phyloP scores from a whole-genome alignment of 2,329 filamentous ascomycete species.

The Lachnum nothofagi region DNA sequence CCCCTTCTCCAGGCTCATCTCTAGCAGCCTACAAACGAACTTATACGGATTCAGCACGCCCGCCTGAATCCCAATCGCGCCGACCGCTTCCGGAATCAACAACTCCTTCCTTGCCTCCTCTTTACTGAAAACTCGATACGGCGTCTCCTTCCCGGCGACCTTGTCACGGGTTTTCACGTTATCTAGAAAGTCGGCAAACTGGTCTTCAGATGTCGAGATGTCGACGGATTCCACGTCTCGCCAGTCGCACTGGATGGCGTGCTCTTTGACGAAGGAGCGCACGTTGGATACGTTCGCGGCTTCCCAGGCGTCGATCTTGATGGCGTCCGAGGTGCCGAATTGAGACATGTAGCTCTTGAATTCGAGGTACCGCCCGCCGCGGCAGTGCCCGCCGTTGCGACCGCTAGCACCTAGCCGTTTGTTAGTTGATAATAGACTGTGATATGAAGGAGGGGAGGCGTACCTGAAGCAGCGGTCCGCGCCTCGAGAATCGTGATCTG shows the following conservation, averaged over 20 bases:
- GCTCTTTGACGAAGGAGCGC: conserved; percentile 46
- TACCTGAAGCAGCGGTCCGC: conserved; percentile 21
- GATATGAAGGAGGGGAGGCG: too few species aligned
- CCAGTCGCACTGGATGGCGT: conserved; percentile 46
- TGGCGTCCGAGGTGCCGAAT: conserved; percentile 11
- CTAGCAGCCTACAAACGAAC: conserved; percentile 18
- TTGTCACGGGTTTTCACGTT: conserved; percentile 37
- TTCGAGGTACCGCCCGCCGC: conserved; percentile 22
- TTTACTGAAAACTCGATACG: conserved; percentile 41
- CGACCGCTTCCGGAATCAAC: conserved; percentile 9
- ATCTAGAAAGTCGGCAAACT: conserved; percentile 20
- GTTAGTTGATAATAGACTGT: too few species aligned
- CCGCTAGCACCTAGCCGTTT: conserved; percentile 26
- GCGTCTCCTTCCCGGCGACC: conserved; percentile 32
- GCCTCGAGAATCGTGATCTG: conserved; percentile 30
- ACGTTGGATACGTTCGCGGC: conserved; percentile 45
- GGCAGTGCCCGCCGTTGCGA: conserved; percentile 39
- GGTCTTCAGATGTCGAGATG: conserved; percentile 32
- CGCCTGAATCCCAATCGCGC: conserved; percentile 27
- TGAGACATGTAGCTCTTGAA: conserved; percentile 16
- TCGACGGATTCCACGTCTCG: conserved; percentile 29
- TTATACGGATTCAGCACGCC: conserved; percentile 36
- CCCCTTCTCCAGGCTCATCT: conserved; percentile 25
- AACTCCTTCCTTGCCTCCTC: conserved; percentile 36
- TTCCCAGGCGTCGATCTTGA: conserved; percentile 13